Evolutionary conservation across 208 protist genomes (phyloP).

Genomic region (Tritrichomonas musculus): DNA sequence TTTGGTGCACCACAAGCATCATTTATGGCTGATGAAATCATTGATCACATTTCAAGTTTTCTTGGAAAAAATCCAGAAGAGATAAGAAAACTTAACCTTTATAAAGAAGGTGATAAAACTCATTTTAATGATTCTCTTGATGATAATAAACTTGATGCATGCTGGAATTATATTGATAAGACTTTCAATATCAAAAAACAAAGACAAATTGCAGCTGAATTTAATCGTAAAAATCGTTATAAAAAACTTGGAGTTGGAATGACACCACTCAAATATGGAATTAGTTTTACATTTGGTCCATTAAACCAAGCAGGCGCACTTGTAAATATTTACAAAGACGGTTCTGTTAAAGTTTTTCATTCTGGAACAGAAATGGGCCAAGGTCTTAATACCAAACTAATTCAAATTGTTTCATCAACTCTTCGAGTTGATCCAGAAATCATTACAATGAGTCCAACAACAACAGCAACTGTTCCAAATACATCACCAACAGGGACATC

Average conservation of each 20-base stretch:
- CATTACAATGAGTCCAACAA: conserved; percentile 49
- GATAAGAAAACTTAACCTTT: conserved; percentile 39
- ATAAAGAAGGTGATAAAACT: not conserved
- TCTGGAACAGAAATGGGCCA: conserved; percentile 59
- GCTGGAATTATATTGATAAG: not conserved
- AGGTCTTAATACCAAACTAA: conserved; percentile 52
- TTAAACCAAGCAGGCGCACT: conserved; percentile 63
- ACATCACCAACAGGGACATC: conserved; percentile 60
- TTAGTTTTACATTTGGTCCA: conserved; percentile 60
- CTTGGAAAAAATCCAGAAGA: conserved; percentile 37
- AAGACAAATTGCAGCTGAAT: conserved; percentile 50
- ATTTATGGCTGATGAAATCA: conserved; percentile 55
- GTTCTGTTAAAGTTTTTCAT: conserved; percentile 52
- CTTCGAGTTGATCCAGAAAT: conserved; percentile 44
- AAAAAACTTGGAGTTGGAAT: conserved; percentile 67
- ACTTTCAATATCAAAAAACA: not conserved
- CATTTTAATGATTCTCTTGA: not conserved
- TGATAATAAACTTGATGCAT: not conserved
- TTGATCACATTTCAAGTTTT: conserved; percentile 58
- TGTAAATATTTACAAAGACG: conserved; percentile 58
- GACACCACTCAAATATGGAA: conserved; percentile 71
- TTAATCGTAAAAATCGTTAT: conserved; percentile 63
- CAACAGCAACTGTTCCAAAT: conserved; percentile 54
- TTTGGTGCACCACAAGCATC: conserved; percentile 70
- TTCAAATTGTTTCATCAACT: conserved; percentile 46